Evolutionary conservation across 805 yeast genomes (phyloP), one percentile per base, ranked within the genome.

Genomic region (Candida xiaguanensis): DNA sequence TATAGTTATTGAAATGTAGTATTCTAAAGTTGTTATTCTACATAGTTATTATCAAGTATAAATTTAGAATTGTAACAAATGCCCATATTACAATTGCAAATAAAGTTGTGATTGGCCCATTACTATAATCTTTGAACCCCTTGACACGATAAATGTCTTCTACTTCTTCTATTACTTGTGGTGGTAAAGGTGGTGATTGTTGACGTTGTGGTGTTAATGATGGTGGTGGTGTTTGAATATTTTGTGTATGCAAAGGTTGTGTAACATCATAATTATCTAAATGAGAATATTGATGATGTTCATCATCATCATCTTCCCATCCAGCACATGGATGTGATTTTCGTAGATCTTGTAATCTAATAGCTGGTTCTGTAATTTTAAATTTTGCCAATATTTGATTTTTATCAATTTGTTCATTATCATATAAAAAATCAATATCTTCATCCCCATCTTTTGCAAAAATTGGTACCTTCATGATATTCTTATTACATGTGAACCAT

Each of bases 401-500:
- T 18, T 45, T 32, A 9, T 33, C 35, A 9, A n/a, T 34, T 12
- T 9, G 31, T 13, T 38, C 43, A 12, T 22, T 39, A 31, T 51
- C 59, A 34, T 42, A 46, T 5, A 50, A 46, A 29, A 51, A 53
- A 9, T 44, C 44, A 0, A 53, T 49, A 2, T 70, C 53, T 40
- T 73, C 71, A 5, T 58, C 67, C 3, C 61, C 63, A 25, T 57
- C 64, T n/a, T 60, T 39, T 6, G 43, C 55, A 31, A 53, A 55
- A 5, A 65, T 43, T 2, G 73, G 71, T 7, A 80, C 77, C 34
- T 62, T 68, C 97, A 90, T 89, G 36, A 82, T 74, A 9, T 73
- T 58, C 51, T 77, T 80, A 38, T 70, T 73, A 36, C 86, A 77
- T 1, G 96, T 90, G 59, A 89, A 84, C 53, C 79, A 89, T 34